phyloP scores from a whole-genome alignment of 163 green algal genomes.

The Smithsoniella earleae region DNA sequence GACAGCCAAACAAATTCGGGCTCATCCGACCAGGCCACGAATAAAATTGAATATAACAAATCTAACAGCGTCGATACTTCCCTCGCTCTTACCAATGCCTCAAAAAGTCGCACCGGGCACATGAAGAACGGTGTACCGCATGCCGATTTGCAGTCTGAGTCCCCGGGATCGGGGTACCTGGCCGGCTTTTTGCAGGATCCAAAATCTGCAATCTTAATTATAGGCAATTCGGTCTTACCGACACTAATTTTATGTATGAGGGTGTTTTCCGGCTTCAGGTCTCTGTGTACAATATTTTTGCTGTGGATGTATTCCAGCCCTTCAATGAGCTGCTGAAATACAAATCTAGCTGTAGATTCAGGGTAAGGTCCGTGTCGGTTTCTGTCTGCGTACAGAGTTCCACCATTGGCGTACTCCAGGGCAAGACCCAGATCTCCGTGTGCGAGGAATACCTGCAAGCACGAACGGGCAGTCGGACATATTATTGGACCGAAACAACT shows the following conservation, averaged over 20 bases:
- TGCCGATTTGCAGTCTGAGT: too few relatives aligned
- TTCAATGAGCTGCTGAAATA: constrained; percentile 50
- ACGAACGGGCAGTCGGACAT: too few relatives aligned
- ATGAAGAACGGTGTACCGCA: too few relatives aligned
- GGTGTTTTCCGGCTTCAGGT: constrained; percentile 35
- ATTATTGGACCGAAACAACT: too few relatives aligned
- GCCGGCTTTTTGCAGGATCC: constrained; percentile 23
- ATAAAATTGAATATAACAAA: too few relatives aligned
- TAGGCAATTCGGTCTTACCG: constrained; percentile 9
- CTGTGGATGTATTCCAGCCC: not conserved
- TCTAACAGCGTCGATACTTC: too few relatives aligned
- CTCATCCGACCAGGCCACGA: too few relatives aligned
- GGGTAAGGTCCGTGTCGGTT: constrained; percentile 29
- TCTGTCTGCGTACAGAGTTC: constrained; percentile 25
- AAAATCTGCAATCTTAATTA: constrained; percentile 12
- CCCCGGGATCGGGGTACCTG: too few relatives aligned
- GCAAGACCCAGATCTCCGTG: constrained; percentile 31
- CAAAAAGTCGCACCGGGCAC: too few relatives aligned
- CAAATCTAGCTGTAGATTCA: constrained; percentile 45
- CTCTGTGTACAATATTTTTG: constrained; percentile 24
- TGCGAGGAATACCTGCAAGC: constrained; percentile 31
- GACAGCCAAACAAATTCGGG: too few relatives aligned
- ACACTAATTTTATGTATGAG: too few relatives aligned
- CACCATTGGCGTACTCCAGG: constrained; percentile 35
- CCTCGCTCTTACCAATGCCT: too few relatives aligned